Base-by-base conservation (phyloP, 2,329 filamentous ascomycete genomes). In the Nannizzia gypsea region DNA sequence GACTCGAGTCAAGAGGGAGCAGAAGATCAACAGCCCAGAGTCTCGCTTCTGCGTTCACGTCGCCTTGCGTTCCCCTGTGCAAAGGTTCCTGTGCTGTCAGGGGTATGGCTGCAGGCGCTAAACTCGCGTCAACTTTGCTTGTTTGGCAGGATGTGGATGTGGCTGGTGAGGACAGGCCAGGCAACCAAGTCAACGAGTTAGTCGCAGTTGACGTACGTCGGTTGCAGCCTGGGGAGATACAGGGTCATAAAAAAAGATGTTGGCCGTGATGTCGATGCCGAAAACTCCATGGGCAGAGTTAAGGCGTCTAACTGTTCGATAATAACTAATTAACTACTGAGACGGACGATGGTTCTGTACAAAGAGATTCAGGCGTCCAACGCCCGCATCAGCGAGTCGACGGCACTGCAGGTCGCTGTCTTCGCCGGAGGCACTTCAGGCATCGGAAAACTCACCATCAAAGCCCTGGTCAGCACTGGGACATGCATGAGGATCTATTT, bases 361-460 rank as follows among this genome's bases (percentile, higher is more conserved):
- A 66, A 65, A 48, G 66, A 75, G 57, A 69, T 78, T 11, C 62
- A 67, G 59, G 67, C 68, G 11, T 74, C 73, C 57, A 78, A 78
- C 63, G 68, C 69, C 5, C 71, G 68, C 26, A 71, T 79, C 65
- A 73, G 70, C 64, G 70, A 73, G 56, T 61, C 65, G 3, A 74
- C 69, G 1, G 65, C 67, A 65, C 13, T 11, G 9, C 44, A 26
- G 6, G 67, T 76, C 42, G 68, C 74, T 59, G 70, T 79, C 62
- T 78, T 79, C 62, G 72, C 73, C 3, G 76, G 77, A 38, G 77
- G 72, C 9, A 80, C 77, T 1, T 75, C 76, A 1, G 78, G 78
- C 55, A 75, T 80, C 60, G 77, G 77, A 6, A 71, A 74, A 52
- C 50, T 69, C 50, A 78, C 77, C 0, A 40, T 78, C 8, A 62